phyloP scores from a whole-genome alignment of 257 asterid genomes.

The Cordia subcordata region DNA sequence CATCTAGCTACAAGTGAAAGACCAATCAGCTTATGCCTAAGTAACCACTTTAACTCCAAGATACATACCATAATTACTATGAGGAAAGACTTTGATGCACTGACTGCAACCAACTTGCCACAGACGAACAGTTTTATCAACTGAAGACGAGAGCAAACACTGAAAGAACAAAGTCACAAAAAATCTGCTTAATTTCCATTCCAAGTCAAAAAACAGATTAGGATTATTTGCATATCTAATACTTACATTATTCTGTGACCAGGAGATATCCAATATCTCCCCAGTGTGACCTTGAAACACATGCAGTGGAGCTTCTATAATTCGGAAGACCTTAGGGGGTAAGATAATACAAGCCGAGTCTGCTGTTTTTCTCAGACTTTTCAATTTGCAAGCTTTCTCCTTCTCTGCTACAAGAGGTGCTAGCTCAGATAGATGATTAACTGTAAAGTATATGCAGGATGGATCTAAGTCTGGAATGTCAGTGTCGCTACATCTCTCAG shows the following conservation, averaged over 20 bases:
- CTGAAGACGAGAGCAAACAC: slow-evolving; percentile 81
- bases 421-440: slow-evolving; percentile 62
- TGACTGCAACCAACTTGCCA: slow-evolving; percentile 76
- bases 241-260: slow-evolving; percentile 81
- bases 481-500: slow-evolving; percentile 48
- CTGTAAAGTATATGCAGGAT: slow-evolving; percentile 74
- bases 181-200: slow-evolving; percentile 2
- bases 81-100: slow-evolving; percentile 70
- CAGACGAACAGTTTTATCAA: slow-evolving; percentile 86
- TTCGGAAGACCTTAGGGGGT: slow-evolving; percentile 74
- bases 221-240: background rate
- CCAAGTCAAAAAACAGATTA: background rate
- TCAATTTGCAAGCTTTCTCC: slow-evolving; percentile 38
- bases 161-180: slow-evolving; percentile 27
- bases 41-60: background rate
- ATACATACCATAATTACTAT: slow-evolving; percentile 69
- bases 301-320: slow-evolving; percentile 71
- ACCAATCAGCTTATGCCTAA: background rate
- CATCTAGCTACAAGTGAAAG: background rate
- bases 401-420: slow-evolving; percentile 50
- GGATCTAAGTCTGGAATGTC: slow-evolving; percentile 71
- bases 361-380: slow-evolving; percentile 38
- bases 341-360: slow-evolving; percentile 81
- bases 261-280: slow-evolving; percentile 77
- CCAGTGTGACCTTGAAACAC: slow-evolving; percentile 67